Evolutionary conservation across 148 eudicot genomes (phyloP).

Genomic region (Drosera capensis): DNA sequence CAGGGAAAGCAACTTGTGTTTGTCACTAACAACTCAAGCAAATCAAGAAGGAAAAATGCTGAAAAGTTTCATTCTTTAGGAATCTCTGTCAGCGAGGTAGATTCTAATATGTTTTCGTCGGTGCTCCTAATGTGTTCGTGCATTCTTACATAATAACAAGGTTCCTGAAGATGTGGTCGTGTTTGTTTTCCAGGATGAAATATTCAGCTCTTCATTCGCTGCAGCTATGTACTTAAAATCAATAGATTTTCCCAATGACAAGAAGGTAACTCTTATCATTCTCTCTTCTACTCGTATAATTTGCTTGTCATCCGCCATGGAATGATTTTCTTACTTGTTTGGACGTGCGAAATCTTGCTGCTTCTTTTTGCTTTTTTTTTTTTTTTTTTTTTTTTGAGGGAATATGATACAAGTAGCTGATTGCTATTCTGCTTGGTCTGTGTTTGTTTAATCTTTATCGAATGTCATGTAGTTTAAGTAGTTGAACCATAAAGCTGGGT

Average conservation of each 20-base stretch:
- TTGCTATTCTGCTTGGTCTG: too few relatives aligned
- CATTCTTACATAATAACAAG: not conserved
- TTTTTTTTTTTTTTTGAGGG: too few relatives aligned
- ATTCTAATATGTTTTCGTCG: not conserved
- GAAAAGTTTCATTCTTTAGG: slow-evolving; percentile 70
- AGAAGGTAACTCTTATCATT: slow-evolving; percentile 35
- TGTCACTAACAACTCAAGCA: slow-evolving; percentile 85
- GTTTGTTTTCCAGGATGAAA: slow-evolving; percentile 50
- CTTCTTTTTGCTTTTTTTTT: too few relatives aligned
- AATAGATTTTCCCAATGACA: slow-evolving; percentile 42
- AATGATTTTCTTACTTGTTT: not conserved
- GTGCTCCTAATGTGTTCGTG: not conserved
- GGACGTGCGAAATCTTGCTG: too few relatives aligned
- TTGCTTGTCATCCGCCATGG: not conserved
- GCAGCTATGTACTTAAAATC: slow-evolving; percentile 75
- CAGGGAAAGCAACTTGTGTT: slow-evolving; percentile 73
- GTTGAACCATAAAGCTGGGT: too few relatives aligned
- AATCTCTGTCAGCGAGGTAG: slow-evolving; percentile 57
- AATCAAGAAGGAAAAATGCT: slow-evolving; percentile 64
- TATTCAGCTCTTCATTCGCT: slow-evolving; percentile 86
- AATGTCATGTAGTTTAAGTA: too few relatives aligned
- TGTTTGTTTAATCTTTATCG: too few relatives aligned
- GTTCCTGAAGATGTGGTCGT: not conserved
- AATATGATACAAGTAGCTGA: too few relatives aligned
- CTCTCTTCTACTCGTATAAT: not conserved